Percentiles rank a stretch among this genome's conserved stretches.
Evolutionary conservation across 495 filamentous ascomycete species (phyloP).

Genomic region (Margaritispora aquatica): DNA sequence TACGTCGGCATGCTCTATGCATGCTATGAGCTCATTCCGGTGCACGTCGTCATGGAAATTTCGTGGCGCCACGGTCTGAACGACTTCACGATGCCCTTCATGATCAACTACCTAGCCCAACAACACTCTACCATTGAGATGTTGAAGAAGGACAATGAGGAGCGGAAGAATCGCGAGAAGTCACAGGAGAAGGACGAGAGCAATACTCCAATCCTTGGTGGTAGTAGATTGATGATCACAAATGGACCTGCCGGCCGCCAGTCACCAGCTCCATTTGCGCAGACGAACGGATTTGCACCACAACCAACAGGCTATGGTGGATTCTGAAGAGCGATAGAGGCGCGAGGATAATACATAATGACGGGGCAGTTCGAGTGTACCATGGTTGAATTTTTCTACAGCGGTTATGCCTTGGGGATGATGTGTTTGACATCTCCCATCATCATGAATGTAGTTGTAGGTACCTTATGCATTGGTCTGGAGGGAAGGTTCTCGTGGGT

Average conservation of each 20-base stretch:
- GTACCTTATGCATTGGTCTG: conserved; percentile 11
- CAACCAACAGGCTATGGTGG: conserved; percentile 67
- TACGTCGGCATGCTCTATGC: conserved; percentile 99
- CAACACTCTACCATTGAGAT: conserved; percentile 78
- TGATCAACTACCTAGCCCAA: conserved; percentile 96
- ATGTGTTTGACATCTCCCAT: conserved; percentile 16
- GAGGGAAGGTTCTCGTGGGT: conserved; percentile 4
- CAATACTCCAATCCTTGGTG: conserved; percentile 87
- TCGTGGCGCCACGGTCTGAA: conserved; percentile 93
- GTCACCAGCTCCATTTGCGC: conserved; percentile 58
- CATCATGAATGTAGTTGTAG: conserved; percentile 23
- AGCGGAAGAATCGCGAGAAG: conserved; percentile 83
- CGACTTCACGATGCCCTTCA: conserved; percentile 99
- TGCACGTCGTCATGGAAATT: conserved; percentile 87
- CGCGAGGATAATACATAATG: conserved; percentile 21
- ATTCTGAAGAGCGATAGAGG: conserved; percentile 35
- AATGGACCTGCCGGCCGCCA: conserved; percentile 61
- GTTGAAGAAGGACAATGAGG: conserved; percentile 95
- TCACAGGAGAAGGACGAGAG: conserved; percentile 86
- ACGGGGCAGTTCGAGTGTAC: conserved; percentile 14
- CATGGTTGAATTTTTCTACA: conserved; percentile 16
- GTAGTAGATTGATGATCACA: conserved; percentile 94
- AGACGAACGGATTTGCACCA: conserved; percentile 75
- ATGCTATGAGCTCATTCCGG: conserved; percentile 94
- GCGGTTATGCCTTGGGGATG: conserved; percentile 1